Conservation (phyloP, 169 alveolate genomes). For the Plasmodium coatneyi region DNA sequence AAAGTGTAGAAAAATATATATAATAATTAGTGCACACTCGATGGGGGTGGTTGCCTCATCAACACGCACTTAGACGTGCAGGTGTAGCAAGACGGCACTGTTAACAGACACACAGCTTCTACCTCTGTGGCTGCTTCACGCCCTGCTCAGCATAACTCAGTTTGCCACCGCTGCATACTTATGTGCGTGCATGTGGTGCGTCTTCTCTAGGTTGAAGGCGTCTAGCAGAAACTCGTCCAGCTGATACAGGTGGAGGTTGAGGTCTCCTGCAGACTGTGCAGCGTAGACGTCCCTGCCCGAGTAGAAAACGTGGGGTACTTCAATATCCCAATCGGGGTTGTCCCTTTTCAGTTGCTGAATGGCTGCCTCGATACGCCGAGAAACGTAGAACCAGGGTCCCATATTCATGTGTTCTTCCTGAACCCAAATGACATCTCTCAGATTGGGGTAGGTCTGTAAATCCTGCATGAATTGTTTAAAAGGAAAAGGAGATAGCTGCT, state of each 20-base stretch:
- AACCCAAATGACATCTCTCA: constrained; percentile 89
- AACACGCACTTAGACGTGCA: neutral
- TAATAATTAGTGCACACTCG: neutral
- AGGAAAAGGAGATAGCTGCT: constrained; percentile 94
- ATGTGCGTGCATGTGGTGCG: constrained; percentile 75
- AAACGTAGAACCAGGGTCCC: constrained; percentile 90
- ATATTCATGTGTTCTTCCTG: constrained; percentile 94
- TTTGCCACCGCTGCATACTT: constrained; percentile 29
- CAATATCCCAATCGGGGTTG: constrained; percentile 44
- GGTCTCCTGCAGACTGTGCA: constrained; percentile 80
- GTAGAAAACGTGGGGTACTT: constrained; percentile 62
- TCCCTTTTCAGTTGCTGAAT: constrained; percentile 75
- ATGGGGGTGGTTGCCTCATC: neutral
- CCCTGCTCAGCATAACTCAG: no score
- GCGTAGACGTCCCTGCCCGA: constrained; percentile 81
- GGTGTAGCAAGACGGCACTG: neutral
- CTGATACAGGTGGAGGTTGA: constrained; percentile 51
- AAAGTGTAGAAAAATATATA: neutral
- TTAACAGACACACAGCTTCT: neutral
- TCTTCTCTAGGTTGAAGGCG: constrained; percentile 73
- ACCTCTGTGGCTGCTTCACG: neutral
- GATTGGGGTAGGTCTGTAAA: constrained; percentile 78
- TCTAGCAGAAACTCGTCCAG: constrained; percentile 77
- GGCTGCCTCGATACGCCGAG: constrained; percentile 79
- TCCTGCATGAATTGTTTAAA: constrained; percentile 81